These are phyloP conservation scores for Trichoderma asperellum DNA, from an alignment of 2,329 filamentous ascomycete genomes.

Conservation along the genomic window DNA sequence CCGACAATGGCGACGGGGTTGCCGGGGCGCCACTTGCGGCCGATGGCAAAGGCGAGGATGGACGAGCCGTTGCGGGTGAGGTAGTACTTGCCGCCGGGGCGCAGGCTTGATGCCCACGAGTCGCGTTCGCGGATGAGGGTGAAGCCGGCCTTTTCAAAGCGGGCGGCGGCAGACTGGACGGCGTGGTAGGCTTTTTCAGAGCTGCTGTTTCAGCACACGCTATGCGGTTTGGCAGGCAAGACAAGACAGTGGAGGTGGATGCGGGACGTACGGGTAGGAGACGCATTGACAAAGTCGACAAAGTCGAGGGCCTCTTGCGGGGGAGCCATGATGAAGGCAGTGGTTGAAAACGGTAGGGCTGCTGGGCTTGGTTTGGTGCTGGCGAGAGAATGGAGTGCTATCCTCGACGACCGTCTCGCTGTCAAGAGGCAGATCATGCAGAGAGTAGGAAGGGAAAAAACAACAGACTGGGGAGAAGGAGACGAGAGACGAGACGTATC, in stretches of 20 bases:
- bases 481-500: background rate
- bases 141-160: slow-evolving; percentile 84
- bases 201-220: background rate
- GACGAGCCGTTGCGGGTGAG: slow-evolving; percentile 92
- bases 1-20: slow-evolving; percentile 93
- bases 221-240: background rate
- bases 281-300: slow-evolving; percentile 90
- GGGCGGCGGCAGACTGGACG: slow-evolving; percentile 75
- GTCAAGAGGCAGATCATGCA: slow-evolving; percentile 24
- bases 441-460: background rate
- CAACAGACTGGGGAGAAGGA: background rate
- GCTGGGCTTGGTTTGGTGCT: background rate
- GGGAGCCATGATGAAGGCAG: slow-evolving; percentile 53
- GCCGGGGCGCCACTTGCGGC: slow-evolving; percentile 86
- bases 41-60: slow-evolving; percentile 89
- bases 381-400: slow-evolving; percentile 21
- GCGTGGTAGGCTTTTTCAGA: slow-evolving; percentile 80
- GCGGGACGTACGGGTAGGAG: slow-evolving; percentile 77
- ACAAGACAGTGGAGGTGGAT: background rate
- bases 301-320: slow-evolving; percentile 75
- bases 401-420: slow-evolving; percentile 22
- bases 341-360: slow-evolving; percentile 32
- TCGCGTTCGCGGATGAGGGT: slow-evolving; percentile 87
- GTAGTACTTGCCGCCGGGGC: slow-evolving; percentile 93
- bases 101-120: slow-evolving; percentile 78